phyloP scores from a whole-genome alignment of 805 yeast genomes.

The Suhomyces emberorum region DNA sequence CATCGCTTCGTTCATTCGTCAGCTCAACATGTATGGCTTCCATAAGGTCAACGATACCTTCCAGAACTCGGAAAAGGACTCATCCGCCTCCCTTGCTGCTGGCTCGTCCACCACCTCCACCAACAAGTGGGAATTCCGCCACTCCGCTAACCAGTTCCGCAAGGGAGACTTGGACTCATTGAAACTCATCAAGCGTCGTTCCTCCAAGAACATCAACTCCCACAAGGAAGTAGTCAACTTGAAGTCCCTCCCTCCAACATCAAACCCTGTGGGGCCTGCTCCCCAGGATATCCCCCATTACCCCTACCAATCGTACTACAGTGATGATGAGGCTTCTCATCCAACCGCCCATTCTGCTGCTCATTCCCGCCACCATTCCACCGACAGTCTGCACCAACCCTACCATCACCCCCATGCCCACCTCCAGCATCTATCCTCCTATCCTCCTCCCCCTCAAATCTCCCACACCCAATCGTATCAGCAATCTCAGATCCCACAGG shows the following conservation, averaged over 20 bases:
- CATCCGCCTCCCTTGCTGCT: constrained; percentile 7
- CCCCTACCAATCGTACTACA: background rate
- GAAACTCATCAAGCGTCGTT: constrained; percentile 74
- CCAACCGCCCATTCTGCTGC: background rate
- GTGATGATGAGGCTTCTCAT: constrained; percentile 4
- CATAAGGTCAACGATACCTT: constrained; percentile 43
- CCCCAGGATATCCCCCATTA: constrained; percentile 1
- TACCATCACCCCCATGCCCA: constrained; percentile 17
- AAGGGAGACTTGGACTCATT: constrained; percentile 78
- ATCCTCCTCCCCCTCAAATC: background rate
- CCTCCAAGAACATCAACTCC: constrained; percentile 40
- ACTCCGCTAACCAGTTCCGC: constrained; percentile 71
- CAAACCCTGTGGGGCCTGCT: constrained; percentile 8
- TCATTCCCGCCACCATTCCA: background rate
- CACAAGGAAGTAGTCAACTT: constrained; percentile 39
- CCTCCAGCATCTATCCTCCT: constrained; percentile 8
- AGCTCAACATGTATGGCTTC: constrained; percentile 45
- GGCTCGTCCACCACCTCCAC: constrained; percentile 20
- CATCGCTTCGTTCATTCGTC: constrained; percentile 42
- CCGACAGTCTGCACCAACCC: constrained; percentile 7
- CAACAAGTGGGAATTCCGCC: constrained; percentile 81
- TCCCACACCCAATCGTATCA: constrained; percentile 10
- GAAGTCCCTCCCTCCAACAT: constrained; percentile 30
- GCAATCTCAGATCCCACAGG: constrained; percentile 13
- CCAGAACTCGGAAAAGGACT: constrained; percentile 14